phyloP scores from a whole-genome alignment of 129 eudicot genomes.

The Saussurea involucrata region DNA sequence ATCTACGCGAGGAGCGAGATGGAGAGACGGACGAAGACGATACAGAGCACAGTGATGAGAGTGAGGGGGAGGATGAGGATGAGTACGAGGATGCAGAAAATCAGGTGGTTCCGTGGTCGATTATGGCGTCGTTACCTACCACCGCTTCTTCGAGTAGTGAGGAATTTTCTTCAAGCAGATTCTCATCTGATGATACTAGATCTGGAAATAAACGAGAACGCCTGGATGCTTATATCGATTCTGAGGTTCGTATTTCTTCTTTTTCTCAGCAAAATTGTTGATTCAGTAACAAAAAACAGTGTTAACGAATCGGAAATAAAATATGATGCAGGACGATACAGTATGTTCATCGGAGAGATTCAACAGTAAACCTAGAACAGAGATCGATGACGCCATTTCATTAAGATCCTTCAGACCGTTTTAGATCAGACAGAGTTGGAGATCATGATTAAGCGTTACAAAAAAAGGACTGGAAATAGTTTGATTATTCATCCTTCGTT shows the following conservation, averaged over 20 bases:
- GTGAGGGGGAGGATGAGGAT: constrained; percentile 5
- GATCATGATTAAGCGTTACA: constrained; percentile 4
- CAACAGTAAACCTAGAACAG: constrained; percentile 15
- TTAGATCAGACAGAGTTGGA: constrained; percentile 2
- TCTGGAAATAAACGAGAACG: constrained; percentile 30
- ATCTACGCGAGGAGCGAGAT: background rate
- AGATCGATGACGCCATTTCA: constrained; percentile 10
- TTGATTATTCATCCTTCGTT: background rate
- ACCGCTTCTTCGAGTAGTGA: constrained; percentile 31
- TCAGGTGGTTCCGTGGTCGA: constrained; percentile 77
- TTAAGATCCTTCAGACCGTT: constrained; percentile 4
- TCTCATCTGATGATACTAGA: constrained; percentile 29
- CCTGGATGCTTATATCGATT: constrained; percentile 28
- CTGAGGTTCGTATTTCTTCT: constrained; percentile 27
- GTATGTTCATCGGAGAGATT: constrained; percentile 25
- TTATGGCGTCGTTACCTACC: constrained; percentile 22
- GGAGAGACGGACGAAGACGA: constrained; percentile 12
- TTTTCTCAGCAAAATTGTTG: background rate
- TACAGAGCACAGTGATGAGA: constrained; percentile 11
- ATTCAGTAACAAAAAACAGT: background rate
- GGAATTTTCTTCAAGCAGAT: constrained; percentile 10
- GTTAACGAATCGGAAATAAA: background rate
- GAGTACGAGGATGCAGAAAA: constrained; percentile 57
- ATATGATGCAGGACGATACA: constrained; percentile 31
- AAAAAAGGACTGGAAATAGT: background rate